Conservation (phyloP, 352 stramenopile species). For the Plasmopara muralis region DNA sequence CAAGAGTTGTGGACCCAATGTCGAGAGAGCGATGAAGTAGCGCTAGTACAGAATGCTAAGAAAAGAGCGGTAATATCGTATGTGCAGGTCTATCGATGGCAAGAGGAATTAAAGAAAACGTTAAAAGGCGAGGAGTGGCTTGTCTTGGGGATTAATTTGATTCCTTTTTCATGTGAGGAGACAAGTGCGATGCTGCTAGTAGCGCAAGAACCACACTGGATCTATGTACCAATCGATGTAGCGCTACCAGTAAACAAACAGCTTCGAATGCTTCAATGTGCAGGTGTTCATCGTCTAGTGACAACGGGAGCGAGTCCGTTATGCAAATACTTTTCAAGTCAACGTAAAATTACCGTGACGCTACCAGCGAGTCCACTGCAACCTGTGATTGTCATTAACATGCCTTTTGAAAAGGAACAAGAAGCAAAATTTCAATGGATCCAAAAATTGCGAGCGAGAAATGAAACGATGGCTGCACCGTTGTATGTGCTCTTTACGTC, state of each 20-base stretch:
- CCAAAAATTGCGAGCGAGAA: background rate
- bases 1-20: background rate
- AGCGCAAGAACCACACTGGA: conserved; percentile 20
- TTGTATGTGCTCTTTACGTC: conserved; percentile 63
- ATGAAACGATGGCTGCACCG: conserved; percentile 9
- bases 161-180: conserved; percentile 43
- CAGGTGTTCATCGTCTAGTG: conserved; percentile 24
- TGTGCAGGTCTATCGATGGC: conserved; percentile 18
- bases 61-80: conserved; percentile 11
- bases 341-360: conserved; percentile 1
- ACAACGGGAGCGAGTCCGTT: conserved; percentile 20
- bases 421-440: background rate
- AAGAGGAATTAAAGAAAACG: conserved; percentile 5
- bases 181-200: conserved; percentile 34
- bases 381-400: conserved; percentile 16
- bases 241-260: conserved; percentile 26
- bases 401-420: conserved; percentile 2
- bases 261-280: conserved; percentile 20
- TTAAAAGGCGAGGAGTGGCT: conserved; percentile 8
- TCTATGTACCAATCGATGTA: conserved; percentile 45
- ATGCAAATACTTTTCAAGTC: conserved; percentile 11
- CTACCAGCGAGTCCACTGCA: conserved; percentile 17
- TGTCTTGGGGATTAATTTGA: conserved; percentile 37
- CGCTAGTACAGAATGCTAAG: background rate
- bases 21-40: conserved; percentile 4